Conservation (phyloP, 2,329 filamentous ascomycete genomes). For the Ceratocystis eucalypticola region DNA sequence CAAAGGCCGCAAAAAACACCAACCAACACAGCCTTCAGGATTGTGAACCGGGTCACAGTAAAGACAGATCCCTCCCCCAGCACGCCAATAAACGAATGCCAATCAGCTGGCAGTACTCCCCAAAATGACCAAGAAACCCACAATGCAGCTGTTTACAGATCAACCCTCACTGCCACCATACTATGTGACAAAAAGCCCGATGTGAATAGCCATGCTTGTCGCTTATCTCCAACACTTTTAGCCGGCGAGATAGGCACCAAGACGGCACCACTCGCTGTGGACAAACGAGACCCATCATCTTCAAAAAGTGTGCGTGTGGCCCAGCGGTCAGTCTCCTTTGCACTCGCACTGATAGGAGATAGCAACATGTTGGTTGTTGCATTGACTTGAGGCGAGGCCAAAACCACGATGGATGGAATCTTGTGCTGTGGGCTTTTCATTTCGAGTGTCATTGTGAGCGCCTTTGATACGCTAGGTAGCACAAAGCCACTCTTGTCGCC, state of each 20-base stretch:
- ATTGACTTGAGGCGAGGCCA: slow-evolving; percentile 19
- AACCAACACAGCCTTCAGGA: too few species aligned
- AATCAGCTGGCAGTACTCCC: too few species aligned
- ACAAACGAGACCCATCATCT: slow-evolving; percentile 40
- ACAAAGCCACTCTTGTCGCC: slow-evolving; percentile 42
- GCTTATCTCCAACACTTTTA: slow-evolving; percentile 29
- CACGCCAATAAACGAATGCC: too few species aligned
- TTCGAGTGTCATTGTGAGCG: slow-evolving; percentile 27
- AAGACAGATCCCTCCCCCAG: too few species aligned
- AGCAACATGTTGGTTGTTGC: slow-evolving; percentile 1
- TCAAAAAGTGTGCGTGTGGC: slow-evolving; percentile 39
- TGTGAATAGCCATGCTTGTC: slow-evolving; percentile 43
- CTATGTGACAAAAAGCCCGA: slow-evolving; percentile 40
- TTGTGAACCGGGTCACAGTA: too few species aligned
- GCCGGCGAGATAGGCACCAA: slow-evolving; percentile 39
- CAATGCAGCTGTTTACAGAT: slow-evolving; percentile 26
- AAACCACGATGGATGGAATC: slow-evolving; percentile 9
- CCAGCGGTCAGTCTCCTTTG: slow-evolving; percentile 25
- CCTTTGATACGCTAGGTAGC: slow-evolving; percentile 34
- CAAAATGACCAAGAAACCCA: background rate
- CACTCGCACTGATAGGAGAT: background rate
- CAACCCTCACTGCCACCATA: slow-evolving; percentile 39
- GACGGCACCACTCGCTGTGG: slow-evolving; percentile 38
- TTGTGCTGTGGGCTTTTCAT: slow-evolving; percentile 24
- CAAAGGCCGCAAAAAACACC: too few species aligned